Percentiles rank a stretch among this genome's conserved stretches.
phyloP scores from a whole-genome alignment of 352 stramenopile species.

The Pythium rhizo-oryzae region DNA sequence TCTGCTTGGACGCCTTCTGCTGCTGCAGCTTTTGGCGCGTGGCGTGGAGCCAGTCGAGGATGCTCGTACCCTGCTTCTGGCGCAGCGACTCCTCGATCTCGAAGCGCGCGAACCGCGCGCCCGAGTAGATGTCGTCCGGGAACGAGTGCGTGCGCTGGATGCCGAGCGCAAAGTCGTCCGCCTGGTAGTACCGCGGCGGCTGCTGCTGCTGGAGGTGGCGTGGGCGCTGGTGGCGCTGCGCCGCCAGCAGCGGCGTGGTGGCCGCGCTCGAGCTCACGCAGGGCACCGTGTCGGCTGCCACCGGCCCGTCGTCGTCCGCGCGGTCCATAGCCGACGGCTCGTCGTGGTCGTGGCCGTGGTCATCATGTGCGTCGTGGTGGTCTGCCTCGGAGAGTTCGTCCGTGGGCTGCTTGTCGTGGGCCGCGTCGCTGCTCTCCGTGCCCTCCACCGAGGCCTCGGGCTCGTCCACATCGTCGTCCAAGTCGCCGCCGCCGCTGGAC shows the following conservation, averaged over 20 bases:
- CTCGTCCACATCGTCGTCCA: slow-evolving; percentile 25
- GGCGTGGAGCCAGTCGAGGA: slow-evolving; percentile 69
- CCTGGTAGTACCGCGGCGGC: slow-evolving; percentile 35
- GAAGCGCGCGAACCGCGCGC: slow-evolving; percentile 70
- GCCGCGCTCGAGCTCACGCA: slow-evolving; percentile 3
- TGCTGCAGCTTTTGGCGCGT: slow-evolving; percentile 35
- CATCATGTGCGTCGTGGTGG: background rate
- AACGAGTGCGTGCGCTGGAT: slow-evolving; percentile 82
- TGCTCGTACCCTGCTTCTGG: slow-evolving; percentile 59
- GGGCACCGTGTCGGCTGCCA: no score
- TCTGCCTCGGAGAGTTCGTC: no score
- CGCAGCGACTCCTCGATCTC: slow-evolving; percentile 78
- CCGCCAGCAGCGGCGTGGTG: slow-evolving; percentile 5
- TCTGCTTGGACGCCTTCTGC: slow-evolving; percentile 24
- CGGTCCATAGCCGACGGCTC: background rate
- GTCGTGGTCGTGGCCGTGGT: background rate
- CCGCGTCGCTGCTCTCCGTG: background rate
- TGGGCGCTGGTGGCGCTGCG: background rate
- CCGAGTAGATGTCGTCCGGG: slow-evolving; percentile 74
- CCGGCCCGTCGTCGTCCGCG: no score
- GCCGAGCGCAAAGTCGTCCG: slow-evolving; percentile 27
- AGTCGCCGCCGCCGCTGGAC: slow-evolving; percentile 26
- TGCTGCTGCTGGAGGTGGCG: background rate
- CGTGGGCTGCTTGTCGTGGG: background rate
- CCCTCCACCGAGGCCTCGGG: slow-evolving; percentile 16